These are phyloP conservation scores for Fusarium scirpi DNA, from an alignment of 2,329 filamentous ascomycete species.

Conservation along the genomic window DNA sequence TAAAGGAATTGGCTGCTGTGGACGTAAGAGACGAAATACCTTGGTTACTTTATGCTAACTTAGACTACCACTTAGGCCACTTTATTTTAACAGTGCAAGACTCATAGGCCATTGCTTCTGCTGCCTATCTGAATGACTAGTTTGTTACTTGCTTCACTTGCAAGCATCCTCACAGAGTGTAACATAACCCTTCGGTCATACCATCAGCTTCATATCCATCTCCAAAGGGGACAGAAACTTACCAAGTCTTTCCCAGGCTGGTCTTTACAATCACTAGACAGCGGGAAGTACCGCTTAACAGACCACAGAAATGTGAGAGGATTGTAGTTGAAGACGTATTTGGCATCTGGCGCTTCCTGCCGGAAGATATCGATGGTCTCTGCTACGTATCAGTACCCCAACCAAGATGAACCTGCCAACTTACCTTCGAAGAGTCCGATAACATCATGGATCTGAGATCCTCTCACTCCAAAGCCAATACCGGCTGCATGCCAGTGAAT, in stretches of 20 bases:
- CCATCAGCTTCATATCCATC: fast-evolving
- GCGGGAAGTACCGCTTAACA: conserved; percentile 4
- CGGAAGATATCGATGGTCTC: conserved; percentile 18
- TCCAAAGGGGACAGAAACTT: fast-evolving
- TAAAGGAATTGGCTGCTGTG: no score
- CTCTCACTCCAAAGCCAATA: conserved; percentile 11
- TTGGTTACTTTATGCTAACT: no score
- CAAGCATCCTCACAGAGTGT: background rate
- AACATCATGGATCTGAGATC: conserved; percentile 1
- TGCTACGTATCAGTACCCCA: fast-evolving
- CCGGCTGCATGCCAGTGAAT: conserved; percentile 7
- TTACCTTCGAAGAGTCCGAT: conserved; percentile 12
- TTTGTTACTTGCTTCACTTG: background rate
- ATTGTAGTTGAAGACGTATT: conserved; percentile 21
- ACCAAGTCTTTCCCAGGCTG: conserved; percentile 5
- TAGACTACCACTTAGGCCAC: no score
- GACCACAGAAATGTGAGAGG: conserved; percentile 14
- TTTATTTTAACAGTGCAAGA: no score
- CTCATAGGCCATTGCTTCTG: no score
- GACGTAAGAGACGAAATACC: no score
- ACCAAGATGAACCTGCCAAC: fast-evolving
- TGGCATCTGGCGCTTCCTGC: background rate
- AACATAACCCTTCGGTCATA: background rate
- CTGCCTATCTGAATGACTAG: fast-evolving
- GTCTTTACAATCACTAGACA: background rate